Conservation (phyloP, 116 monocot species). For the Dioscorea cayenensis region DNA sequence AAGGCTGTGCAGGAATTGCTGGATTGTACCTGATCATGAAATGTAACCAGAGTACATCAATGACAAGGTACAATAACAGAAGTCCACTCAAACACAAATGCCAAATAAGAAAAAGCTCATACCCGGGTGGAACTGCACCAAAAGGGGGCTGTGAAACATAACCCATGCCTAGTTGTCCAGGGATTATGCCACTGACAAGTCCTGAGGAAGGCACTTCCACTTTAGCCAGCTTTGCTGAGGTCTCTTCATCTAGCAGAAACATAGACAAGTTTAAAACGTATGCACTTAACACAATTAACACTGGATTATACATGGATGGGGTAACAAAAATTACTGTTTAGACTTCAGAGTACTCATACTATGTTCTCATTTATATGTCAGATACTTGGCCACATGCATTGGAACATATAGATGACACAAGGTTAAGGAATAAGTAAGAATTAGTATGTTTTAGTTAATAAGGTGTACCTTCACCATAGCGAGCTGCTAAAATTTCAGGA, state of each 20-base stretch:
- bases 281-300: background rate
- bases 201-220: conserved; percentile 40
- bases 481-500: conserved; percentile 82
- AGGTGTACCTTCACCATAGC: conserved; percentile 86
- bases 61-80: background rate
- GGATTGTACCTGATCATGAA: conserved; percentile 55
- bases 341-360: no score
- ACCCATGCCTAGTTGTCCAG: conserved; percentile 43
- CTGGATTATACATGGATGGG: background rate
- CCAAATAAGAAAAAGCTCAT: conserved; percentile 17
- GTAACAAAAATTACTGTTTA: no score
- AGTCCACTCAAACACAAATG: background rate
- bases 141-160: conserved; percentile 58
- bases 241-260: conserved; percentile 60
- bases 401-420: no score
- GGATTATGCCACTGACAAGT: conserved; percentile 33
- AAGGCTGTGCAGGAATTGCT: conserved; percentile 42
- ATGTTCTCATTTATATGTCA: no score
- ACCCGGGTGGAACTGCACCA: conserved; percentile 59
- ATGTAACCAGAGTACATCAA: background rate
- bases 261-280: background rate
- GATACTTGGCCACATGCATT: no score
- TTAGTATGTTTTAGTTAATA: no score
- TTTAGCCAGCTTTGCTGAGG: conserved; percentile 56
- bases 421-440: no score